A percentile compares a stretch with the other conserved stretches of the same genome.
phyloP scores from a whole-genome alignment of 1,139 yeast species.

The Yamadazyma spencermartinsiae region DNA sequence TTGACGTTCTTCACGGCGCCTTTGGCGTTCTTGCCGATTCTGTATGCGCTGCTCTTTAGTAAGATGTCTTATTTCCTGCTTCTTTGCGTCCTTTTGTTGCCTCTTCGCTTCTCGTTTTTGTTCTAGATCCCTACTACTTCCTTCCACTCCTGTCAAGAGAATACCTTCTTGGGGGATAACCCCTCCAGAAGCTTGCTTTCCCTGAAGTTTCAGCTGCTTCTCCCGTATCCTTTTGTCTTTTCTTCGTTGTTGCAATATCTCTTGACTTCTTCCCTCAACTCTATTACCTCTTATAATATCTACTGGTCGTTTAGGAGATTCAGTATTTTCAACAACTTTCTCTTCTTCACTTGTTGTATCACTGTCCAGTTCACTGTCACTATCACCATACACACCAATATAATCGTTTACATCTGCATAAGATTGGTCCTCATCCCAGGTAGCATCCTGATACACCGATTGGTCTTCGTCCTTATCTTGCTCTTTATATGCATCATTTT shows the following conservation, averaged over 20 bases:
- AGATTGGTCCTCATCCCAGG: background rate
- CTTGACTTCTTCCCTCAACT: conserved; percentile 7
- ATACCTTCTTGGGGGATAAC: too few relatives aligned
- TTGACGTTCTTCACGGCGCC: conserved; percentile 5
- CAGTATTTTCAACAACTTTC: background rate
- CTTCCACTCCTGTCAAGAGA: too few relatives aligned
- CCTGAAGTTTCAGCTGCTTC: background rate
- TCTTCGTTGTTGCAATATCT: conserved; percentile 8
- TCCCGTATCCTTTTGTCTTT: conserved; percentile 1
- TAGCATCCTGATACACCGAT: background rate
- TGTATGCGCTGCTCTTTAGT: conserved; percentile 2
- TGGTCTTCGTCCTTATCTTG: conserved; percentile 6
- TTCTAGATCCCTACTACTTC: background rate
- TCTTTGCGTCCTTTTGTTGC: conserved; percentile 4
- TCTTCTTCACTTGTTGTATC: background rate
- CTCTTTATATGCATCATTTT: conserved; percentile 2
- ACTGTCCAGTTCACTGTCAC: conserved; percentile 2
- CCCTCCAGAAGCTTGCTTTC: too few relatives aligned
- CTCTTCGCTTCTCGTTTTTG: conserved; percentile 1
- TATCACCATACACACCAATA: background rate
- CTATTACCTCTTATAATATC: conserved; percentile 3
- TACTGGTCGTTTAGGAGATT: background rate
- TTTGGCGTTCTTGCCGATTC: conserved; percentile 4
- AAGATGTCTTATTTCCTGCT: background rate
- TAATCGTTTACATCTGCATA: conserved; percentile 1